Percentiles rank a stretch among this genome's conserved stretches.
Conservation (phyloP, 2,329 filamentous ascomycete genomes). For the Furcasterigmium furcatum region DNA sequence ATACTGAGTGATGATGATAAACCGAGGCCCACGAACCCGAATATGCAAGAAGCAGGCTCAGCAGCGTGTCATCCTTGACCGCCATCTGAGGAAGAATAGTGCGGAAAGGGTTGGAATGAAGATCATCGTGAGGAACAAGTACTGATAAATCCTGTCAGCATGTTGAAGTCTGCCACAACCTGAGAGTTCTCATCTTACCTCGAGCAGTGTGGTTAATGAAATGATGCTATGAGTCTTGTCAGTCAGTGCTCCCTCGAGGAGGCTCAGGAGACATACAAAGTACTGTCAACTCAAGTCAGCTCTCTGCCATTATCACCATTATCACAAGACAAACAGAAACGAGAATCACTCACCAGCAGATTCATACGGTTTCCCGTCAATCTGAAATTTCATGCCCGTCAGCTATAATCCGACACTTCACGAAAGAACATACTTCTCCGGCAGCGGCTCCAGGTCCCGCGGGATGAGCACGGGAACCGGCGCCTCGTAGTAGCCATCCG, state of each 20-base stretch:
- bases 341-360: slow-evolving; percentile 47
- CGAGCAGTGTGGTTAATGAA: slow-evolving; percentile 79
- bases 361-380: slow-evolving; percentile 72
- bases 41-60: slow-evolving; percentile 76
- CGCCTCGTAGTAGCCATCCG: slow-evolving; percentile 66
- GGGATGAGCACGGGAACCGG: slow-evolving; percentile 61
- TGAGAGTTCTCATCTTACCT: slow-evolving; percentile 46
- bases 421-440: slow-evolving; percentile 30
- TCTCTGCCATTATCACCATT: no score
- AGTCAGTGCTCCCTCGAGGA: not conserved
- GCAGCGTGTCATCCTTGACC: slow-evolving; percentile 64
- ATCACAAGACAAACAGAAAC: no score
- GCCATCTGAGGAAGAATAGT: slow-evolving; percentile 58
- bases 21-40: slow-evolving; percentile 43
- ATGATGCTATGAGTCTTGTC: slow-evolving; percentile 37
- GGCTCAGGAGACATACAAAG: slow-evolving; percentile 34
- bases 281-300: no score
- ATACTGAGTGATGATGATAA: not conserved
- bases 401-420: slow-evolving; percentile 41
- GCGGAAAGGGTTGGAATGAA: slow-evolving; percentile 49
- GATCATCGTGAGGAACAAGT: slow-evolving; percentile 48
- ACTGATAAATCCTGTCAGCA: slow-evolving; percentile 32
- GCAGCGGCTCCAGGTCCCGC: slow-evolving; percentile 43
- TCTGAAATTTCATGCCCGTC: slow-evolving; percentile 35
- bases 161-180: not conserved